Conservation (phyloP, 257 asterid genomes). For the Solanum phureja region DNA sequence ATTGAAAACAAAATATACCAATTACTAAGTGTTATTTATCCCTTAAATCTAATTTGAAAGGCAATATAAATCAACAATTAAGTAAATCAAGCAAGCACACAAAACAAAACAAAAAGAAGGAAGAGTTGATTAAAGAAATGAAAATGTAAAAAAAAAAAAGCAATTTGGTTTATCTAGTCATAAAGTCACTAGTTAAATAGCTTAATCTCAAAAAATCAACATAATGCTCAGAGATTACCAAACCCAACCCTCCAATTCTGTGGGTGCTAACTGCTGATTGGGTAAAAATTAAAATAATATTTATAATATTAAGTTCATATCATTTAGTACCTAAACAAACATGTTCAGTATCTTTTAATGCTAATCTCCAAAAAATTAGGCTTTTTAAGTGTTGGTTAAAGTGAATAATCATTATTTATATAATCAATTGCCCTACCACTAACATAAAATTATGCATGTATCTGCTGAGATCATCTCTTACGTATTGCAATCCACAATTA, state of each 20-base stretch:
- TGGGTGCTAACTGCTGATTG: neutral
- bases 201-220: neutral
- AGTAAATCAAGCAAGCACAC: neutral
- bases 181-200: neutral
- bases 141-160: neutral
- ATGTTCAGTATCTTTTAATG: neutral
- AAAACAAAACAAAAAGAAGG: neutral
- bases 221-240: constrained; percentile 4
- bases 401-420: neutral
- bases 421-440: constrained; percentile 4
- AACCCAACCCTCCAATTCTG: neutral
- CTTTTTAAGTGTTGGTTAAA: constrained; percentile 10
- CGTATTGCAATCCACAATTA: neutral
- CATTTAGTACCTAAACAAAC: neutral
- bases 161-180: constrained; percentile 3
- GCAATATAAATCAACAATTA: neutral
- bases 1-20: neutral
- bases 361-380: constrained; percentile 24
- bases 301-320: neutral
- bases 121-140: neutral
- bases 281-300: neutral
- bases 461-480: neutral
- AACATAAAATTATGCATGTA: neutral
- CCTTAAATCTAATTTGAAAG: neutral
- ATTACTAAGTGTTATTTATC: neutral